Conservation (phyloP, 208 protist genomes). For the Leishmania amazonensis region DNA sequence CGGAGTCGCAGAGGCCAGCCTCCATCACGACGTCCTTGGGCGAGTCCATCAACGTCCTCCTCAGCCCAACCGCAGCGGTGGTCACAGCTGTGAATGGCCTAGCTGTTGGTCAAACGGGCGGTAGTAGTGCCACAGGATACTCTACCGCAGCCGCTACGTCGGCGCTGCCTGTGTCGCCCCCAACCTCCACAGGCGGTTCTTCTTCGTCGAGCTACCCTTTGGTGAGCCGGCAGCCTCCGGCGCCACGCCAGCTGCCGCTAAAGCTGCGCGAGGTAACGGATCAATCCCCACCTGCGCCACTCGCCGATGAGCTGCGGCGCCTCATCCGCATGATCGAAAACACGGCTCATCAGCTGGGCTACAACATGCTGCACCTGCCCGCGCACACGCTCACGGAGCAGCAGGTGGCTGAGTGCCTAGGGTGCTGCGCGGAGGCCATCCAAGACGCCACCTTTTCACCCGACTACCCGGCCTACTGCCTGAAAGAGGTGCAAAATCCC, state of each 20-base stretch:
- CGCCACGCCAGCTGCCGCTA: slow-evolving; percentile 50
- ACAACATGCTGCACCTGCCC: slow-evolving; percentile 58
- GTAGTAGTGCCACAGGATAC: background rate
- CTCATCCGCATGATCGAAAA: slow-evolving; percentile 29
- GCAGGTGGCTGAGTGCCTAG: slow-evolving; percentile 51
- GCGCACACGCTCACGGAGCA: slow-evolving; percentile 37
- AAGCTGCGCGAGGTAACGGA: slow-evolving; percentile 78
- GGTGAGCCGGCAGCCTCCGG: slow-evolving; percentile 36
- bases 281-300: slow-evolving; percentile 26
- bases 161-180: slow-evolving; percentile 8
- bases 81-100: slow-evolving; percentile 1
- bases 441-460: slow-evolving; percentile 73
- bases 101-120: background rate
- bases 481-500: slow-evolving; percentile 51
- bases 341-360: slow-evolving; percentile 40
- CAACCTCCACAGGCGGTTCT: background rate
- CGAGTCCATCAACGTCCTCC: slow-evolving; percentile 15
- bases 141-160: background rate
- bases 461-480: slow-evolving; percentile 78
- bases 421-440: slow-evolving; percentile 70
- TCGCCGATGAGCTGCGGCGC: slow-evolving; percentile 29
- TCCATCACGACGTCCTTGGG: slow-evolving; percentile 29
- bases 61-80: slow-evolving; percentile 8
- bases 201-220: slow-evolving; percentile 1
- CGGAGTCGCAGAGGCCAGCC: background rate